Conservation (phyloP, 306 rosid species). For the Gynostemma pentaphyllum region DNA sequence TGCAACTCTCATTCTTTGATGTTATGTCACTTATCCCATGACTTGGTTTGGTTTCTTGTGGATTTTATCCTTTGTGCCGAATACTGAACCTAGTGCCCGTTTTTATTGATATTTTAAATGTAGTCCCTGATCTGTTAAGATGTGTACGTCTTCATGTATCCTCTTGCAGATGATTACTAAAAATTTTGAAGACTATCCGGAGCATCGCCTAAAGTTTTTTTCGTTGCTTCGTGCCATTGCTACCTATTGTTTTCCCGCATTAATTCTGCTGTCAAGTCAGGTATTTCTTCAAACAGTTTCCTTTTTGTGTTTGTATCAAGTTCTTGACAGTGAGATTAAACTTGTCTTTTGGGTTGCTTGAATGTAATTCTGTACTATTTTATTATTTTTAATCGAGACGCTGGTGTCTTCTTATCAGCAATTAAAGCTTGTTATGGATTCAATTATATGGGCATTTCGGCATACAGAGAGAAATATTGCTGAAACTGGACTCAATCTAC, state of each 20-base stretch:
- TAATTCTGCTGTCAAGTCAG: constrained; percentile 80
- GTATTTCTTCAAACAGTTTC: constrained; percentile 26
- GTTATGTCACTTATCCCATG: no score
- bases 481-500: constrained; percentile 73
- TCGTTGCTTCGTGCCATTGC: constrained; percentile 94
- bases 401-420: constrained; percentile 41
- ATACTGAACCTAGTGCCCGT: background rate
- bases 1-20: no score
- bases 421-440: constrained; percentile 96
- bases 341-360: background rate
- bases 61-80: background rate
- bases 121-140: background rate
- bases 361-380: background rate
- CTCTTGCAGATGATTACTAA: constrained; percentile 73
- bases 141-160: constrained; percentile 3
- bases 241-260: constrained; percentile 85
- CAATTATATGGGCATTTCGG: constrained; percentile 95
- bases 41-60: background rate
- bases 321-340: background rate
- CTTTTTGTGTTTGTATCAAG: background rate
- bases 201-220: constrained; percentile 95
- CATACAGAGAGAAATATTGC: constrained; percentile 98
- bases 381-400: background rate
- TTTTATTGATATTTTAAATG: background rate
- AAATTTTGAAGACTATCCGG: constrained; percentile 94